These are phyloP conservation scores for Rhododendron ferrugineum DNA, from an alignment of 148 eudicot species.

Conservation along the genomic window DNA sequence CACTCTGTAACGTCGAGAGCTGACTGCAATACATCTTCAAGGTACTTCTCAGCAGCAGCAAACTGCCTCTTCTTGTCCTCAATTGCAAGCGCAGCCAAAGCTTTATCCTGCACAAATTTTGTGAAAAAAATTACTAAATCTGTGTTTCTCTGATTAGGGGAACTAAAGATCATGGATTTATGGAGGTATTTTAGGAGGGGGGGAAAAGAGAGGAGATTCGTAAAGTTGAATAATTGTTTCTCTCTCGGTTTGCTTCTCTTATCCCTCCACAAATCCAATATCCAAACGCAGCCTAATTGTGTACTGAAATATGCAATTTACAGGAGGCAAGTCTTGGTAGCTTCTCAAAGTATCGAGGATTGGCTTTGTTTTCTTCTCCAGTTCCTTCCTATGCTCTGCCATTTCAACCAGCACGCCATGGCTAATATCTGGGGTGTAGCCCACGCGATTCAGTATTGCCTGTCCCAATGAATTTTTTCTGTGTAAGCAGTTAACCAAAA, in stretches of 20 bases:
- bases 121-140: not conserved
- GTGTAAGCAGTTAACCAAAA: not conserved
- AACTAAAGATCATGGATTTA: not conserved
- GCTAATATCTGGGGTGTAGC: slow-evolving; percentile 88
- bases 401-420: slow-evolving; percentile 84
- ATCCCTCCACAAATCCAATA: not conserved
- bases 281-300: not conserved
- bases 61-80: slow-evolving; percentile 90
- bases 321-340: slow-evolving; percentile 97
- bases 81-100: slow-evolving; percentile 88
- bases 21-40: slow-evolving; percentile 89
- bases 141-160: not conserved
- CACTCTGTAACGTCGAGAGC: slow-evolving; percentile 56
- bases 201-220: not conserved
- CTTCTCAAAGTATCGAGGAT: slow-evolving; percentile 89
- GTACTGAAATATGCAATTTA: slow-evolving; percentile 15
- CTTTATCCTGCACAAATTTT: slow-evolving; percentile 59
- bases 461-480: slow-evolving; percentile 18
- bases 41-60: slow-evolving; percentile 92
- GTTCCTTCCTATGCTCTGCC: slow-evolving; percentile 89
- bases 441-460: slow-evolving; percentile 86
- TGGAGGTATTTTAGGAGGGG: not conserved
- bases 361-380: slow-evolving; percentile 90
- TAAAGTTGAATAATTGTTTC: not conserved
- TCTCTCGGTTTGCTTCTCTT: not conserved